Percentiles rank a stretch among this genome's conserved stretches.
Evolutionary conservation across 345 rosid genomes (phyloP).

Genomic region (Pistacia vera): DNA sequence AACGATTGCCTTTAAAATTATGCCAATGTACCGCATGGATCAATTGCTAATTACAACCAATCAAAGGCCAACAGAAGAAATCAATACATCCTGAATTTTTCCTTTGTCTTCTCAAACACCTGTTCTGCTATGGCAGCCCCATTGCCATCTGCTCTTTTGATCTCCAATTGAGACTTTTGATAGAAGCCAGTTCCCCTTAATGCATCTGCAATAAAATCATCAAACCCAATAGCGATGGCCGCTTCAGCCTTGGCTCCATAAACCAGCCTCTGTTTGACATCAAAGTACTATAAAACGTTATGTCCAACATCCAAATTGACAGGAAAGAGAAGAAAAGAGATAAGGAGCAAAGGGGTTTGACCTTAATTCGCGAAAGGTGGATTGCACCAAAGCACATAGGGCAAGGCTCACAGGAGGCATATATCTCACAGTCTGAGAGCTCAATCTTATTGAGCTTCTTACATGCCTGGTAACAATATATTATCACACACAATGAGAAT

Average conservation of each 20-base stretch:
- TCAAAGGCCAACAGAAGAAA: neutral
- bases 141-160: conserved; percentile 56
- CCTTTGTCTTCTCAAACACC: conserved; percentile 64
- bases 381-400: conserved; percentile 80
- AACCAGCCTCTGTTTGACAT: conserved; percentile 49
- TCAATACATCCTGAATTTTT: conserved; percentile 61
- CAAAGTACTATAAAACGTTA: neutral
- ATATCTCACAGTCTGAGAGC: conserved; percentile 67
- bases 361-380: conserved; percentile 65
- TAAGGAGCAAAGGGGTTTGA: neutral
- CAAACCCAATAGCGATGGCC: conserved; percentile 70
- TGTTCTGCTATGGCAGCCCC: conserved; percentile 61
- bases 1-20: conserved; percentile 13
- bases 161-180: conserved; percentile 66
- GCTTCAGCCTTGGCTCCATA: conserved; percentile 79
- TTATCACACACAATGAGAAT: neutral
- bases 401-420: conserved; percentile 72
- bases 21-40: conserved; percentile 7
- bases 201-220: conserved; percentile 63
- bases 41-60: neutral
- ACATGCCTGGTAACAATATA: conserved; percentile 47
- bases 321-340: neutral
- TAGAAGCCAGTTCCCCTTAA: conserved; percentile 62
- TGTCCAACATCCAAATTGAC: neutral
- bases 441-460: conserved; percentile 58